Conservation (phyloP, 2,329 filamentous ascomycete species). For the Cyphellophora attinorum region DNA sequence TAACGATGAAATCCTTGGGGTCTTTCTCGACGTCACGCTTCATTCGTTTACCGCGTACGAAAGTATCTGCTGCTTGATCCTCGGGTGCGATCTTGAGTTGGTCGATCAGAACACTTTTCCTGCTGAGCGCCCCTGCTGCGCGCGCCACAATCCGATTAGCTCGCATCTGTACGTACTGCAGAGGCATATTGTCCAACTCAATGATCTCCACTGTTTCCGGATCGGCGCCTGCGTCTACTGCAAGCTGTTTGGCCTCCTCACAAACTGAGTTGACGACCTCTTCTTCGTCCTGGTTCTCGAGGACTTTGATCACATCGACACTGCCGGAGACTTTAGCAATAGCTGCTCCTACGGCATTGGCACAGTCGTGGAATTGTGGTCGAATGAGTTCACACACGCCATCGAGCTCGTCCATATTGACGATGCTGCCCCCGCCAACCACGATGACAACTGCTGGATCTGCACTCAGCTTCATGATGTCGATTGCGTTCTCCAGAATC, state of each 20-base stretch:
- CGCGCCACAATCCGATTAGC: conserved; percentile 15
- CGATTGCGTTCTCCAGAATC: conserved; percentile 43
- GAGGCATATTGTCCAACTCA: conserved; percentile 23
- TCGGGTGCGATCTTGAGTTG: too few relatives aligned
- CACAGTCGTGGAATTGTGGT: conserved; percentile 43
- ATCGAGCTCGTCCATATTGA: conserved; percentile 38
- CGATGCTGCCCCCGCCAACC: conserved; percentile 48
- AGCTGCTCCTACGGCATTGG: conserved; percentile 53
- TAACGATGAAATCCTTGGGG: conserved; percentile 8
- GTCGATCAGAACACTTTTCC: not conserved
- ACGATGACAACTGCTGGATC: conserved; percentile 42
- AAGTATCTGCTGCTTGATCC: too few relatives aligned
- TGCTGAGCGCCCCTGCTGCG: not conserved
- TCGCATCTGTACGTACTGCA: conserved; percentile 22
- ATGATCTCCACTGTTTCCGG: conserved; percentile 19
- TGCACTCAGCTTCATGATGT: conserved; percentile 48
- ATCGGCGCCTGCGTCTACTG: conserved; percentile 11
- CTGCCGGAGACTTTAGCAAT: conserved; percentile 47
- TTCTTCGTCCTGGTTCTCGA: not conserved
- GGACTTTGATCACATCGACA: not conserved
- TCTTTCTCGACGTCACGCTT: conserved; percentile 15
- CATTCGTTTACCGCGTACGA: too few relatives aligned
- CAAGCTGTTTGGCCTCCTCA: conserved; percentile 14
- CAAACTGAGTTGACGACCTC: conserved; percentile 13
- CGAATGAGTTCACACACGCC: conserved; percentile 41